phyloP scores from a whole-genome alignment of 495 filamentous ascomycete genomes.

The Clohesyomyces aquaticus region DNA sequence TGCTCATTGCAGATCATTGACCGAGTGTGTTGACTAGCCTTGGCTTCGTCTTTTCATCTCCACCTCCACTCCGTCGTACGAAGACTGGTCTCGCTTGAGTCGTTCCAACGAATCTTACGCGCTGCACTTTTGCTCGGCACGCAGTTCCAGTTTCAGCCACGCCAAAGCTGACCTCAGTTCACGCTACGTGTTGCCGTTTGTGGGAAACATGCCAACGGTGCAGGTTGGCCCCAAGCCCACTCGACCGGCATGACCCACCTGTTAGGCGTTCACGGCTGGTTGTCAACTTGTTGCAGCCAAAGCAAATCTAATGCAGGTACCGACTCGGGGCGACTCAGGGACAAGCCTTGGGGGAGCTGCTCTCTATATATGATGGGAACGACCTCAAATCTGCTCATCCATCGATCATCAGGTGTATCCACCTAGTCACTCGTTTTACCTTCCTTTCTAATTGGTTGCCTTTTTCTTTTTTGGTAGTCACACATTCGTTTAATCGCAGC shows the following conservation, averaged over 20 bases:
- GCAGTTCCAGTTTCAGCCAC: constrained; percentile 9
- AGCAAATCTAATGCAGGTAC: constrained; percentile 2
- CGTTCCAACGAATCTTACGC: not conserved
- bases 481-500: constrained; percentile 23
- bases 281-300: not conserved
- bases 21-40: not conserved
- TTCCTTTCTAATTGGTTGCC: not conserved
- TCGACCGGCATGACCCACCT: not conserved
- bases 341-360: not conserved
- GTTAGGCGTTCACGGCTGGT: not conserved
- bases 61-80: not conserved
- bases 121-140: not conserved
- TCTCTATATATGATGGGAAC: constrained; percentile 1
- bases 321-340: constrained; percentile 11
- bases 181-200: not conserved
- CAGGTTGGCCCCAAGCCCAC: not conserved
- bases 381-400: not conserved
- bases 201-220: not conserved
- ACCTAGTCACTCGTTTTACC: constrained; percentile 14
- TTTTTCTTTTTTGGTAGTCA: constrained; percentile 12
- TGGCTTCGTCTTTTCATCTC: constrained; percentile 19
- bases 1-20: not conserved
- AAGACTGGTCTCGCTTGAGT: not conserved
- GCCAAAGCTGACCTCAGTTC: not conserved
- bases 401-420: not conserved